These are phyloP conservation scores for Apiospora kogelbergensis DNA, from an alignment of 2,329 filamentous ascomycete species.

Conservation along the genomic window DNA sequence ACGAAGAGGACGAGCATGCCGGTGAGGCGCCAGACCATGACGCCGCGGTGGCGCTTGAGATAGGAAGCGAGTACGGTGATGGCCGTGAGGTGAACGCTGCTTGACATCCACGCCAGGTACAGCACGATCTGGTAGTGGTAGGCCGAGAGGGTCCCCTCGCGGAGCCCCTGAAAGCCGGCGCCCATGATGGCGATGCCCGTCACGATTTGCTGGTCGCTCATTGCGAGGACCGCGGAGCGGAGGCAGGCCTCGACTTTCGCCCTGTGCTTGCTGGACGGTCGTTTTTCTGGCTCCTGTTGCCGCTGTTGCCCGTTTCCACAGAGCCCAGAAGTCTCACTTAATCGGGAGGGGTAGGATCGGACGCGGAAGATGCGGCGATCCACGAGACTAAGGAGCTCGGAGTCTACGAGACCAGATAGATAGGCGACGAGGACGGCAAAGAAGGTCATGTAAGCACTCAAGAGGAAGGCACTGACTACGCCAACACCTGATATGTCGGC, in stretches of 20 bases:
- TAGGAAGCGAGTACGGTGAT: conserved; percentile 7
- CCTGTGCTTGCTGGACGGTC: not conserved
- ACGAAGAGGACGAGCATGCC: conserved; percentile 9
- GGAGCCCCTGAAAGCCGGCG: conserved; percentile 10
- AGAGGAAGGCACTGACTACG: conserved; percentile 8
- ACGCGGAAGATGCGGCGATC: conserved; percentile 8
- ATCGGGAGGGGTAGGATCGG: not conserved
- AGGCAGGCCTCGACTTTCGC: not conserved
- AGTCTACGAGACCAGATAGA: conserved; percentile 7
- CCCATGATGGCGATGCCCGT: conserved; percentile 13
- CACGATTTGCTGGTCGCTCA: conserved; percentile 13
- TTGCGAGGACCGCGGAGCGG: not conserved
- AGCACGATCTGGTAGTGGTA: conserved; percentile 13
- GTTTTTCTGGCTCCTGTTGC: not conserved
- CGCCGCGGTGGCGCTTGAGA: not conserved
- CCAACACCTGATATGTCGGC: conserved; percentile 10
- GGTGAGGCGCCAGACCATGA: conserved; percentile 6
- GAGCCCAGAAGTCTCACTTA: not conserved
- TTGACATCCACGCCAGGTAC: conserved; percentile 14
- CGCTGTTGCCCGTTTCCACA: not conserved
- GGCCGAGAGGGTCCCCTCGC: not conserved
- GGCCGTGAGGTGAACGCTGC: conserved; percentile 13
- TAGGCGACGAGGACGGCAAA: conserved; percentile 3
- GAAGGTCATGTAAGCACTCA: conserved; percentile 10
- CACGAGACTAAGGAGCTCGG: not conserved